A percentile compares a stretch with the other conserved stretches of the same genome.
Evolutionary conservation across 148 eudicot genomes (phyloP).

Genomic region (Bassia scoparia): DNA sequence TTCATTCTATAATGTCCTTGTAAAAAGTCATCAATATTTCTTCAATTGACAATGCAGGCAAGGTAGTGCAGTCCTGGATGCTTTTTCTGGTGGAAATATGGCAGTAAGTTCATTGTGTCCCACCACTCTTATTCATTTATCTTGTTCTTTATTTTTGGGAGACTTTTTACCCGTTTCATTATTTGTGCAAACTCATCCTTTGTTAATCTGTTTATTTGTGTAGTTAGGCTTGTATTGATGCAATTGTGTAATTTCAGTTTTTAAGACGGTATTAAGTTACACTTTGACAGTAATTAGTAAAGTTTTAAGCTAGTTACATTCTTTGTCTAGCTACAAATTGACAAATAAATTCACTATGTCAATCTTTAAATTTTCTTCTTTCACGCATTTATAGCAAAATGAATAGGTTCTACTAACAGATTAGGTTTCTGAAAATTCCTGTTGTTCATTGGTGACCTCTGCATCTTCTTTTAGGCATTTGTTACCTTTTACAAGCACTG

Average conservation of each 20-base stretch:
- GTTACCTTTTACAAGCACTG: background rate
- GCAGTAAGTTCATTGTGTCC: conserved; percentile 47
- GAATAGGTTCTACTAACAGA: background rate
- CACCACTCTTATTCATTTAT: background rate
- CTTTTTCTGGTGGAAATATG: conserved; percentile 84
- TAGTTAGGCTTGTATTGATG: background rate
- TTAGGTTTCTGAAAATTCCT: background rate
- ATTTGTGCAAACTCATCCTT: background rate
- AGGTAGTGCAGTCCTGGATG: conserved; percentile 94
- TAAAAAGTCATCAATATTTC: background rate
- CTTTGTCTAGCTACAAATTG: background rate
- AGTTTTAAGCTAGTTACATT: no score
- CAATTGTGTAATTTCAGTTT: background rate
- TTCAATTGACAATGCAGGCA: conserved; percentile 45
- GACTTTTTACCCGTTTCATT: no score
- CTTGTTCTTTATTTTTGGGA: background rate
- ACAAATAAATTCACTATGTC: no score
- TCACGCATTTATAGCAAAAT: no score
- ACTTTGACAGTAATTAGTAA: background rate
- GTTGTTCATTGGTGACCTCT: background rate
- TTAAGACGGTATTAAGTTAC: background rate
- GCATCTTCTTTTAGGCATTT: no score
- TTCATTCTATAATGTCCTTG: background rate
- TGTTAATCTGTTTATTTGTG: background rate
- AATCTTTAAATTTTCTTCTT: background rate